Evolutionary conservation across 169 alveolate species (phyloP), one percentile per base, ranked within the genome.

Genomic region (Plasmodium gaboni): DNA sequence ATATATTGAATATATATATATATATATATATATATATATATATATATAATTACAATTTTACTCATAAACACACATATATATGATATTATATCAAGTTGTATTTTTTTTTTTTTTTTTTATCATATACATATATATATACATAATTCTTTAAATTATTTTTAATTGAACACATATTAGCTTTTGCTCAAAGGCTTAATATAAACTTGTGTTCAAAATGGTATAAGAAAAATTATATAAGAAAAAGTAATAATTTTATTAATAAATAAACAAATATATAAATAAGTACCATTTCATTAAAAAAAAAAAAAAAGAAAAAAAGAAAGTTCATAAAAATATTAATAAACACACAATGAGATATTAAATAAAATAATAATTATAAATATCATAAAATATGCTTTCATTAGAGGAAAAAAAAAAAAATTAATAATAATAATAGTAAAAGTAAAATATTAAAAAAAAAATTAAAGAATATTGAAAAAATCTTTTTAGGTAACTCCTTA

Each of bases 101-200:
- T 32, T 2, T 32, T 32, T 32, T 32, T 32, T 32, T n/a, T 32
- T 32, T 32, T 32, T 32, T 32, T 32, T 32, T 32, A 32, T 32
- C 44, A 32, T 32, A 32, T 32, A 32, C 9, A 32, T 32, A 57
- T 28, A 57, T 73, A 32, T 63, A 19, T 64, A 73, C 55, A 63
- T 57, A 53, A 12, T 5, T 72, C 10, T 28, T 44, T 26, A 73
- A 17, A 19, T 48, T 51, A 60, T 26, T 74, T 74, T 44, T 74
- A 50, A 74, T 60, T 46, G 63, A 74, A 22, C 15, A 42, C 89
- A 65, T 13, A 72, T 51, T 78, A 57, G 55, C 76, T 78, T 78
- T 4, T 13, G 70, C 19, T 59, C 60, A 59, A 63, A 78, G 48
- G 57, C 60, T 74, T 42, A 15, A 32, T 19, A 22, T 24, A 24